These are phyloP conservation scores for Astrephomene gubernaculifera DNA, from an alignment of 139 green algal genomes.

Conservation along the genomic window DNA sequence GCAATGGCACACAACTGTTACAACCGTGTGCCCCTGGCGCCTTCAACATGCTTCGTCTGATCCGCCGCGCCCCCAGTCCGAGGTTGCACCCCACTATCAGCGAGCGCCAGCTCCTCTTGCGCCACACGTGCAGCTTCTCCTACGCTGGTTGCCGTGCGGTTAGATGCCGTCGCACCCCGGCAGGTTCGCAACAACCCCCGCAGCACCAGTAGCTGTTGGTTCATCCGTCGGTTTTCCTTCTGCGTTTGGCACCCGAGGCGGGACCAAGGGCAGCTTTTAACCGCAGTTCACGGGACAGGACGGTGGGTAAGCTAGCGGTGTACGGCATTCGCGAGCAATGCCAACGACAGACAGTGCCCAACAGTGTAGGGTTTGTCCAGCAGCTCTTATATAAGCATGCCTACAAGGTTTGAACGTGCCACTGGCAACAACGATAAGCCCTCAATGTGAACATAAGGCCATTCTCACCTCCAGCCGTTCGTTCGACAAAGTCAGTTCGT, in stretches of 20 bases:
- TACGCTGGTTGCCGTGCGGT: background rate
- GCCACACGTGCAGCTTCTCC: background rate
- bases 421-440: no score
- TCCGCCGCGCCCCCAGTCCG: background rate
- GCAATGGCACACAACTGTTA: no score
- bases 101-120: constrained; percentile 13
- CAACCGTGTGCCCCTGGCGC: no score
- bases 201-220: constrained; percentile 5
- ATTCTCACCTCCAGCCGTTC: constrained; percentile 24
- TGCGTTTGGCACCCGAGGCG: background rate
- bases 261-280: no score
- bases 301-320: no score
- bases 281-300: no score
- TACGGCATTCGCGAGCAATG: no score
- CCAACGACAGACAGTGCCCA: no score
- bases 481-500: constrained; percentile 32
- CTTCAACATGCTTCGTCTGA: background rate
- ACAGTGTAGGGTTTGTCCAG: no score
- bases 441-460: no score
- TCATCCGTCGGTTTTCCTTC: constrained; percentile 31
- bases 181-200: background rate
- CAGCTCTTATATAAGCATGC: no score
- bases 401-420: no score
- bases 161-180: background rate
- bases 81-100: background rate